Percentiles rank a stretch among this genome's conserved stretches.
phyloP scores from a whole-genome alignment of 352 stramenopile genomes.

The Globisporangium echinulatum region DNA sequence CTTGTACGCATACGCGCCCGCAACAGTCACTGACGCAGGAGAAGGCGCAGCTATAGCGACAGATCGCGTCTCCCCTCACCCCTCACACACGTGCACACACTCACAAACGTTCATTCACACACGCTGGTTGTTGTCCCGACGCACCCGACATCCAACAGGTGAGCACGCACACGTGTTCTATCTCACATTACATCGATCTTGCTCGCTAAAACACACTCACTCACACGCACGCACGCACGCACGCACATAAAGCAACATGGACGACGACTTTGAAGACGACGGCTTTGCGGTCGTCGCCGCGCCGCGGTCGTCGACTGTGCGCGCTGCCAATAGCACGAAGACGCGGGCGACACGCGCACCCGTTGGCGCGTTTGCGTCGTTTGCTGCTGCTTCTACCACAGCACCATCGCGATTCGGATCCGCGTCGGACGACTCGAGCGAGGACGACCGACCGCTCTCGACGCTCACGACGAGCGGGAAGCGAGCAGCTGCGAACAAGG shows the following conservation, averaged over 20 bases:
- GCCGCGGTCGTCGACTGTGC: not conserved
- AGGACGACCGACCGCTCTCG: conserved; percentile 9
- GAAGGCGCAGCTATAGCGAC: too few relatives aligned
- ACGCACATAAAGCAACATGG: not conserved
- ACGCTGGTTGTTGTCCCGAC: too few relatives aligned
- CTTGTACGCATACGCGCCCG: too few relatives aligned
- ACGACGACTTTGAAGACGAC: conserved; percentile 13
- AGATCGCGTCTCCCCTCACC: too few relatives aligned
- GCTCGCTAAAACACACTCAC: not conserved
- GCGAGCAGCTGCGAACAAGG: not conserved
- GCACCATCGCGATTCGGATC: not conserved
- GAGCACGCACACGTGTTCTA: too few relatives aligned
- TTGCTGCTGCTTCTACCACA: not conserved
- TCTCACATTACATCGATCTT: too few relatives aligned
- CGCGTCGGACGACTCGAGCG: conserved; percentile 4
- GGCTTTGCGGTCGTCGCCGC: conserved; percentile 9
- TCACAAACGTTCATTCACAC: too few relatives aligned
- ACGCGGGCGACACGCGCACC: not conserved
- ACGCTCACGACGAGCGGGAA: not conserved
- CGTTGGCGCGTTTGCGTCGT: not conserved
- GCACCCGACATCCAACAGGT: too few relatives aligned
- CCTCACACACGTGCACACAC: too few relatives aligned
- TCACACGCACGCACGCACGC: not conserved
- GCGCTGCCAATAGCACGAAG: not conserved
- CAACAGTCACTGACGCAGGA: too few relatives aligned